Evolutionary conservation across 2,329 filamentous ascomycete species (phyloP), one percentile per base, ranked within the genome.

Genomic region (Trichoderma citrinoviride): DNA sequence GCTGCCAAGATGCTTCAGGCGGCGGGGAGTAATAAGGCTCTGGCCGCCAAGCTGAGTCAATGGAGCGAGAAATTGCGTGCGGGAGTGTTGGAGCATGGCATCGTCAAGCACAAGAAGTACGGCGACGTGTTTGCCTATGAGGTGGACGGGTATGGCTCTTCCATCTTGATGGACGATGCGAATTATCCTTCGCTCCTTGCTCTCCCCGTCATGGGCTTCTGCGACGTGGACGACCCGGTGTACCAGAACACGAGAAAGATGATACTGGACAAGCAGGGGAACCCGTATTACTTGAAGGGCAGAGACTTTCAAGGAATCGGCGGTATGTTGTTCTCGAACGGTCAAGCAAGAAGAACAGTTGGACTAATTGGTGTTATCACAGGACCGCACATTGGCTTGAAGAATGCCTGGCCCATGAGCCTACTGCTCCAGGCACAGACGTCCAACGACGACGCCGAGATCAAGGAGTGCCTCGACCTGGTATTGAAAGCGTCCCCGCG

Each of bases 331-430:
- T n/a, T 8, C 8, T 44, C 50, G 61, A 8, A 27, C 27, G 1
- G 27, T n/a, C 15, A 23, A 19, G 12, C 27, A 27, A 47, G 8
- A 29, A 44, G 14, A 6, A 6, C 21, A 23, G 37, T 21, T 15
- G 8, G 8, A 37, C n/a, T 49, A 43, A 64, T 23, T 47, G 69
- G 71, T 55, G 72, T 58, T n/a, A 33, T 12, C 49, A 46, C 33
- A 76, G 85, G 85, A 5, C 86, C 85, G 7, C 87, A 87, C 72
- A 90, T 97, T 69, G 95, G 95, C 0, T 79, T 96, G n/a, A 81
- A 86, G 71, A 91, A 97, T 70, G 95, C 94, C 7, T 99, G 95
- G 95, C 95, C 95, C 0, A 98, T 99, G 93, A 95, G 91, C 74
- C 80, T 97, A 67, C 82, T 99, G 8, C 86, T 97, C 21, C 93